These are phyloP conservation scores for Skeletonema grethae DNA, from an alignment of 108 stramenopile species.

Conservation along the genomic window DNA sequence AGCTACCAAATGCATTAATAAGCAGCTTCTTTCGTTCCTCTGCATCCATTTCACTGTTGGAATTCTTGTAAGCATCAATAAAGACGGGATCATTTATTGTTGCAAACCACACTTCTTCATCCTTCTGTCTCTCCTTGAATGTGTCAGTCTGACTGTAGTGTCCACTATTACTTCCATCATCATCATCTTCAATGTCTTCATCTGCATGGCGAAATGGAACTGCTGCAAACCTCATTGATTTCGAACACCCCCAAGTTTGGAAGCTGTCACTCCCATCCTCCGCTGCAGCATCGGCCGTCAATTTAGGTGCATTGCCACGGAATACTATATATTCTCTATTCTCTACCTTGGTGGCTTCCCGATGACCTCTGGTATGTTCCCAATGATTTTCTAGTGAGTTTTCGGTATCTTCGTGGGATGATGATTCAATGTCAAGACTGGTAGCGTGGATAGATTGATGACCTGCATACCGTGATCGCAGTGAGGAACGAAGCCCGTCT, in stretches of 20 bases:
- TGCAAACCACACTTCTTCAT: constrained; percentile 85
- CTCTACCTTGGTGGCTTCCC: constrained; percentile 61
- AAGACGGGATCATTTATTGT: constrained; percentile 68
- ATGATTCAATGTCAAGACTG: constrained; percentile 11
- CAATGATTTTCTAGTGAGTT: constrained; percentile 42
- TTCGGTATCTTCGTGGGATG: constrained; percentile 4
- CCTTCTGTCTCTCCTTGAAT: constrained; percentile 21
- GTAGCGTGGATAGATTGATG: constrained; percentile 41
- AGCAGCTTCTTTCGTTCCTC: constrained; percentile 56
- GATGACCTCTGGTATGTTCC: constrained; percentile 56
- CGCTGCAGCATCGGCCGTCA: constrained; percentile 35
- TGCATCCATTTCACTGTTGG: constrained; percentile 45
- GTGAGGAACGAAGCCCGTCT: constrained; percentile 73
- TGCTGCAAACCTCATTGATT: constrained; percentile 84
- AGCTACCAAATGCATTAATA: constrained; percentile 68
- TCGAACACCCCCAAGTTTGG: constrained; percentile 85
- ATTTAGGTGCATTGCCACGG: constrained; percentile 75
- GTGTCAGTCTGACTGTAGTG: constrained; percentile 12
- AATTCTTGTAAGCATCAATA: constrained; percentile 14
- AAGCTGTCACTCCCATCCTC: constrained; percentile 65
- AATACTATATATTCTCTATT: constrained; percentile 84
- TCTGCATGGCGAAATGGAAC: constrained; percentile 67
- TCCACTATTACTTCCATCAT: constrained; percentile 6
- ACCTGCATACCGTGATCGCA: constrained; percentile 77
- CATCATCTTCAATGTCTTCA: constrained; percentile 14